A percentile compares a stretch with the other conserved stretches of the same genome.
These are phyloP conservation scores for Saccharum hybrid DNA, from an alignment of 202 grass and related monocot species.

Conservation along the genomic window DNA sequence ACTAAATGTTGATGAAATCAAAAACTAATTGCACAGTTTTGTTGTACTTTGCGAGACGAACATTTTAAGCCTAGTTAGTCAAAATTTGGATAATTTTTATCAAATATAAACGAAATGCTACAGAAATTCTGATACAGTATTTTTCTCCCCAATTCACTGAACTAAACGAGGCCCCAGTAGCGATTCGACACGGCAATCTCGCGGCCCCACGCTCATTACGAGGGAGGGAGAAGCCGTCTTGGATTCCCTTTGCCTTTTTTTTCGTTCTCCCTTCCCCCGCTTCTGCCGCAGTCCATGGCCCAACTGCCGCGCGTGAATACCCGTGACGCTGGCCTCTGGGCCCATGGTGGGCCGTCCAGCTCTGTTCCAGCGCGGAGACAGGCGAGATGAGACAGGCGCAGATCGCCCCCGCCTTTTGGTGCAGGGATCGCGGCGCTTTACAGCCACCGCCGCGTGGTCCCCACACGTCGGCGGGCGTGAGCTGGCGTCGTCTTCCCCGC, in stretches of 20 bases:
- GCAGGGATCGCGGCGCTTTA: constrained; percentile 14
- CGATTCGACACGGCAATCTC: not conserved
- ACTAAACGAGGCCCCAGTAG: no score
- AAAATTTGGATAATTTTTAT: no score
- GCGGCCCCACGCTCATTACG: constrained; percentile 3
- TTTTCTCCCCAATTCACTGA: no score
- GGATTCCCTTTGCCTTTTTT: constrained; percentile 28
- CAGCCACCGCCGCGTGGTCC: not conserved
- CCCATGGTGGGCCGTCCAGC: constrained; percentile 25
- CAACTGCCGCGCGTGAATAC: not conserved
- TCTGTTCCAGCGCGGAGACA: constrained; percentile 36
- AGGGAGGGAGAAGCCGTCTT: constrained; percentile 35
- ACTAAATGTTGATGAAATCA: no score
- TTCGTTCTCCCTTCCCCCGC: not conserved
- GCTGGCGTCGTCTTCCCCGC: constrained; percentile 18
- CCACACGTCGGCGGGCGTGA: not conserved
- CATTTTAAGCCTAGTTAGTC: no score
- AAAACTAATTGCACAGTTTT: no score
- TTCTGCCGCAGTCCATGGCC: not conserved
- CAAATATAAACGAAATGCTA: no score
- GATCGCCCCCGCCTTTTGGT: constrained; percentile 32
- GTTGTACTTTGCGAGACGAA: no score
- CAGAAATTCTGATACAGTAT: no score
- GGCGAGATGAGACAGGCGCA: not conserved
- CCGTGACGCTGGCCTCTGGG: constrained; percentile 16